phyloP scores from a whole-genome alignment of 768 basidiomycete genomes.

The Auriscalpium microsporum region DNA sequence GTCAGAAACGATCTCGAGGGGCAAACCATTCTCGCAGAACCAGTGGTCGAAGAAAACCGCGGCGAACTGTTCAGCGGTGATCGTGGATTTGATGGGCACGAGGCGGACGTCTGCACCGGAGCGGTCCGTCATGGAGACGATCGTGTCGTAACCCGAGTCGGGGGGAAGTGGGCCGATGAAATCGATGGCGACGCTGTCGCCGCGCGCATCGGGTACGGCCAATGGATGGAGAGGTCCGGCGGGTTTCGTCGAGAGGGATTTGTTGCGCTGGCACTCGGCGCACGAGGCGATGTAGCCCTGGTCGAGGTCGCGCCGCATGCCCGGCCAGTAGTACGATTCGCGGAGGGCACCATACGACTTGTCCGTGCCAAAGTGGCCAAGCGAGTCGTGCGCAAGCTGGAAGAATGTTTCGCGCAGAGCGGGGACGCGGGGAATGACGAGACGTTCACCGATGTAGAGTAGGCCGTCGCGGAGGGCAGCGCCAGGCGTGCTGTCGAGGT shows the following conservation, averaged over 20 bases:
- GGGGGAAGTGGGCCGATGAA: slow-evolving; percentile 25
- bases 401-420: slow-evolving; percentile 7
- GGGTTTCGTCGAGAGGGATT: slow-evolving; percentile 18
- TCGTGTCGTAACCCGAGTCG: slow-evolving; percentile 18
- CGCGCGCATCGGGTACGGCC: slow-evolving; percentile 15
- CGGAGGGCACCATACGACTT: slow-evolving; percentile 5
- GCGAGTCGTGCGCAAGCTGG: slow-evolving; percentile 3
- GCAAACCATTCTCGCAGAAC: slow-evolving; percentile 26
- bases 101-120: slow-evolving; percentile 11
- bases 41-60: slow-evolving; percentile 21
- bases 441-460: slow-evolving; percentile 12
- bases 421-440: slow-evolving; percentile 15
- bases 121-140: slow-evolving; percentile 21
- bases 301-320: slow-evolving; percentile 23
- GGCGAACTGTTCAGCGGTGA: slow-evolving; percentile 14
- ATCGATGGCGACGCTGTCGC: slow-evolving; percentile 21
- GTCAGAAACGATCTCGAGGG: background rate
- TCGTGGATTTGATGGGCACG: slow-evolving; percentile 2
- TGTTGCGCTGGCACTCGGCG: slow-evolving; percentile 24
- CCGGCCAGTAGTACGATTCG: slow-evolving; percentile 9
- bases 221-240: slow-evolving; percentile 20
- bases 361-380: slow-evolving; percentile 10
- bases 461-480: slow-evolving; percentile 6
- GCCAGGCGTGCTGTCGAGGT: background rate
- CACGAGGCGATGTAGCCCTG: slow-evolving; percentile 22